phyloP scores from a whole-genome alignment of 306 rosid genomes.

The Ammopiptanthus mongolicus region DNA sequence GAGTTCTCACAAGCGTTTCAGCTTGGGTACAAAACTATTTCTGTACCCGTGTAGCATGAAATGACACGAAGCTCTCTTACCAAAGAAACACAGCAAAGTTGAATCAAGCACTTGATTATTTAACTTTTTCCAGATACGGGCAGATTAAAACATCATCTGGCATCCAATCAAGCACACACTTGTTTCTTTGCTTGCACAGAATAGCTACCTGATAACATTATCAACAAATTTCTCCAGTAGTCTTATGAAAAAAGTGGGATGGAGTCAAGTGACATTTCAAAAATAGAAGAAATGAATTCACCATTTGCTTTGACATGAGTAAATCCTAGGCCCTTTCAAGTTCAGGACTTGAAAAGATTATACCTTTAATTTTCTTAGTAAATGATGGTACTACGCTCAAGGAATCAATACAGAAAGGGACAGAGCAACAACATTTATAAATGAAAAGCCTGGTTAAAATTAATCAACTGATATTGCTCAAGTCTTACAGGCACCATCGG shows the following conservation, averaged over 20 bases:
- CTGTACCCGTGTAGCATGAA: constrained; percentile 18
- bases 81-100: background rate
- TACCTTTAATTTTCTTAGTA: background rate
- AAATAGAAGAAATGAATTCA: background rate
- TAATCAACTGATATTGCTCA: background rate
- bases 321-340: background rate
- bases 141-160: background rate
- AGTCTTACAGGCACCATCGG: background rate
- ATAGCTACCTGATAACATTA: too few relatives aligned
- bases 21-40: constrained; percentile 35
- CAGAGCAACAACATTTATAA: background rate
- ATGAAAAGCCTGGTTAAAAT: constrained; percentile 10
- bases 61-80: background rate
- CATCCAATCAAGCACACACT: background rate
- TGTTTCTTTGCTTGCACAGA: too few relatives aligned
- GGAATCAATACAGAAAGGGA: background rate
- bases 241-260: too few relatives aligned
- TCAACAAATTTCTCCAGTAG: too few relatives aligned
- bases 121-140: background rate
- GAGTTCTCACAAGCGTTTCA: constrained; percentile 64
- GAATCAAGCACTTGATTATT: background rate
- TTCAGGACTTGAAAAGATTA: background rate
- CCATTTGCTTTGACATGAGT: background rate
- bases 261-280: too few relatives aligned
- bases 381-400: background rate